Base-by-base conservation (phyloP, 768 basidiomycete species). In the Auricularia sp. region DNA sequence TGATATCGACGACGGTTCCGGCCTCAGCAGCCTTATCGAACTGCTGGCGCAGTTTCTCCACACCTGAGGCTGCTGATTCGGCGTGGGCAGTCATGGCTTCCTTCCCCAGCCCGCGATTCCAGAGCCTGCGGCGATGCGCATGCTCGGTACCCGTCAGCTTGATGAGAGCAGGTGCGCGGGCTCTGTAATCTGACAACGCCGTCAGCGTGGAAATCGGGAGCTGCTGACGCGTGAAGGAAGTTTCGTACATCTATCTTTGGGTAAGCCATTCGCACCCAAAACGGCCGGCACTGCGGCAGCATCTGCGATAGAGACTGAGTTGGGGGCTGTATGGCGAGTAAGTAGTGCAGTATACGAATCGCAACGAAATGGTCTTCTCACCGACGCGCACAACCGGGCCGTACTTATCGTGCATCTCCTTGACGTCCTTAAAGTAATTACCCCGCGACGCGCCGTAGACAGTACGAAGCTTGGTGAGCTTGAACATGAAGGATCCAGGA, bases 281-380 rank as follows among this genome's bases (percentile, higher is more conserved):
- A 85, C 67, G 3, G 80, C 77, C 1, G 67, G 68, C 18, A 85
- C 74, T 3, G 78, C 79, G 16, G 75, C 72, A 3, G 72, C 76
- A 65, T 82, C 77, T 44, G 78, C 70, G 61, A 87, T 78, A 0
- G 81, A 84, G 6, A 87, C 65, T 60, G 85, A 84, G 61, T 87
- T 87, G 1, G 83, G 85, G 61, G 23, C 47, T 63, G 47, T 6
- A 33, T 6, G 11, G 2, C 44, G 35, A n/a, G 47, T 23, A 18
- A 11, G 23, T 59, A 12, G 21, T 6, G 14, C 18, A 10, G 18
- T 44, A 21, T 16, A 12, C 23, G 23, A 10, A 35, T 14, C 23
- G 34, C 11, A 1, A 29, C 23, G 14, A 7, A 12, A 51, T 42
- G 53, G 47, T 56, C 44, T 33, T 39, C 73, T 61, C 62, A 83